Conservation (phyloP, 1,284 basidiomycete species). For the Ustilago crameri region DNA sequence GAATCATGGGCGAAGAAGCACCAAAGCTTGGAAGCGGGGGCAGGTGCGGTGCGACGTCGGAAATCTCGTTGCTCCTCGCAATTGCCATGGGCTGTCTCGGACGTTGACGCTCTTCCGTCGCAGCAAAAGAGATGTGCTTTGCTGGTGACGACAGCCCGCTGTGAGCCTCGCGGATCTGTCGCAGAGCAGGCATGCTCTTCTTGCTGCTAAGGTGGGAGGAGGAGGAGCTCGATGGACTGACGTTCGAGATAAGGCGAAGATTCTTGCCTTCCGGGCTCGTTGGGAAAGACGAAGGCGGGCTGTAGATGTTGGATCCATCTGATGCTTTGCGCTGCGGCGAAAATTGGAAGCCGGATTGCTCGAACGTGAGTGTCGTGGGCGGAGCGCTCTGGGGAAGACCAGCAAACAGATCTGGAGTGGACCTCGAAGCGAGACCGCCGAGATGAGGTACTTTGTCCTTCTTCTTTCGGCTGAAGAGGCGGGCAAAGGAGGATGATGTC, state of each 20-base stretch:
- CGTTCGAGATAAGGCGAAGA: conserved; percentile 8
- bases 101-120: conserved; percentile 17
- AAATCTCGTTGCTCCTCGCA: conserved; percentile 1
- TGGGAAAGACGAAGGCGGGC: conserved; percentile 29
- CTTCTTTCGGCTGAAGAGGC: conserved; percentile 57
- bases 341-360: conserved; percentile 40
- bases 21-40: conserved; percentile 45
- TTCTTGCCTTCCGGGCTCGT: conserved; percentile 34
- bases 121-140: conserved; percentile 25
- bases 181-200: conserved; percentile 49
- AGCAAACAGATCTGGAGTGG: conserved; percentile 41
- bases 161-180: conserved; percentile 40
- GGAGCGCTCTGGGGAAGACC: conserved; percentile 50
- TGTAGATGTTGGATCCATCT: conserved; percentile 20
- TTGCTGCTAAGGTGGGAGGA: conserved; percentile 21
- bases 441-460: conserved; percentile 42
- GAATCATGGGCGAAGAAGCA: conserved; percentile 46
- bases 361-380: conserved; percentile 49
- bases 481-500: conserved; percentile 31
- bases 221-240: conserved; percentile 20
- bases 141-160: conserved; percentile 2
- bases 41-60: conserved; percentile 31
- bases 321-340: conserved; percentile 30
- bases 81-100: conserved; percentile 9
- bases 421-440: conserved; percentile 30